phyloP scores from a whole-genome alignment of 2,329 filamentous ascomycete species.

The Cercospora beticola region DNA sequence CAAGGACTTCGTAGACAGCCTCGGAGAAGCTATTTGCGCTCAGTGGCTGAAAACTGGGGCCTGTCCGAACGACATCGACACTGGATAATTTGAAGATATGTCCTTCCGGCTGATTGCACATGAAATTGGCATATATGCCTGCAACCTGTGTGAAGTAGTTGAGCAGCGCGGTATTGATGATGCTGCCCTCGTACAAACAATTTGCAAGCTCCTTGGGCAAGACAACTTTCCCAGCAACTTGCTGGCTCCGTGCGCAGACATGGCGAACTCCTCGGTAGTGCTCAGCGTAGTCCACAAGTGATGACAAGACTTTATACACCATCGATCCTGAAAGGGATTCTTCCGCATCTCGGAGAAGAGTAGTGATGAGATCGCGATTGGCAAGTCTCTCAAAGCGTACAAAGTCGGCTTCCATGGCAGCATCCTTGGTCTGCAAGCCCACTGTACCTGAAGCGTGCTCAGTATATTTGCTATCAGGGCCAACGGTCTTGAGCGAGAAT shows the following conservation, averaged over 20 bases:
- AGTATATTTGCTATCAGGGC: not conserved
- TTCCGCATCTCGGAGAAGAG: not conserved
- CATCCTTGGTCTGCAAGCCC: not conserved
- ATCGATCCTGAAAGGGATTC: constrained; percentile 3
- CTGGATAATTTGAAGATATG: not conserved
- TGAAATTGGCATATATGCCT: constrained; percentile 2
- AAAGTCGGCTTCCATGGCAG: not conserved
- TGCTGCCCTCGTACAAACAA: not conserved
- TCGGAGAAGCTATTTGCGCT: not conserved
- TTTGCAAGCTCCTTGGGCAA: not conserved
- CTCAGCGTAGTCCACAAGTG: constrained; percentile 8
- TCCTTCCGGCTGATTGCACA: not conserved
- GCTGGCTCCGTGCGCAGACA: not conserved
- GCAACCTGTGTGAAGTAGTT: constrained; percentile 9
- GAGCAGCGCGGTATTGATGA: not conserved
- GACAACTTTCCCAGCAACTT: constrained; percentile 5
- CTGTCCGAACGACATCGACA: not conserved
- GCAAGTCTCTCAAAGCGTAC: constrained; percentile 6
- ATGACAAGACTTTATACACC: constrained; percentile 7
- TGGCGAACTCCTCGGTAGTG: not conserved
- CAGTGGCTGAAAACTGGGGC: not conserved
- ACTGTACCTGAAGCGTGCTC: not conserved
- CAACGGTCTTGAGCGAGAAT: not conserved
- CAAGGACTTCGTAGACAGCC: constrained; percentile 4
- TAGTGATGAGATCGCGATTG: not conserved